Percentiles rank a stretch among this genome's conserved stretches.
phyloP scores from a whole-genome alignment of 768 basidiomycete species.

The Tephrocybe sp. region DNA sequence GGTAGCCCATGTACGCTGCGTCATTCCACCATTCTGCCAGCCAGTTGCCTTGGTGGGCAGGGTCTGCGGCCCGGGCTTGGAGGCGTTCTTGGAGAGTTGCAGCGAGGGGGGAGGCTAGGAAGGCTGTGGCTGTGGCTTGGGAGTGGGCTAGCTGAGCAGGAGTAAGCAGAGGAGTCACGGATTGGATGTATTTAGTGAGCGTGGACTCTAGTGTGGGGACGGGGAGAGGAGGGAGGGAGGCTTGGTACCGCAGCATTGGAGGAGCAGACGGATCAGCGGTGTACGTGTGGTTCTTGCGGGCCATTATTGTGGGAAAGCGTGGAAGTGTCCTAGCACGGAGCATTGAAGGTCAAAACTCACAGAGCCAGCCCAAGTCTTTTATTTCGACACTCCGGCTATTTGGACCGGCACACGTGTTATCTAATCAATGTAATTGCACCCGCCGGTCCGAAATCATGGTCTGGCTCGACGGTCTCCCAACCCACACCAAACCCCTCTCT shows the following conservation, averaged over 20 bases:
- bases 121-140: slow-evolving; percentile 57
- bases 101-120: slow-evolving; percentile 68
- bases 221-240: slow-evolving; percentile 74
- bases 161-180: slow-evolving; percentile 75
- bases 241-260: slow-evolving; percentile 74
- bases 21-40: slow-evolving; percentile 99
- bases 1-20: slow-evolving; percentile 81
- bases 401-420: no score
- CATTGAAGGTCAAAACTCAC: not conserved
- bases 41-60: slow-evolving; percentile 77
- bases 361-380: not conserved
- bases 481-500: not conserved
- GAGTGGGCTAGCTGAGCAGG: slow-evolving; percentile 62
- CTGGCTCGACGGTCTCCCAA: no score
- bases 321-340: slow-evolving; percentile 1
- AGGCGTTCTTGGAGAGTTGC: slow-evolving; percentile 77
- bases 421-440: no score
- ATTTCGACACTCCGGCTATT: no score
- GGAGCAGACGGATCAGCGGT: slow-evolving; percentile 54
- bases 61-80: slow-evolving; percentile 68
- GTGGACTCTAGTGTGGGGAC: slow-evolving; percentile 85
- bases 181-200: slow-evolving; percentile 84
- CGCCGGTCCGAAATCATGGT: no score
- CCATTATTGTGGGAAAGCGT: slow-evolving; percentile 1
- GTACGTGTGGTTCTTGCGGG: slow-evolving; percentile 20